Base-by-base conservation (phyloP, 768 basidiomycete genomes). In the Leucocoprinus birnbaumii region DNA sequence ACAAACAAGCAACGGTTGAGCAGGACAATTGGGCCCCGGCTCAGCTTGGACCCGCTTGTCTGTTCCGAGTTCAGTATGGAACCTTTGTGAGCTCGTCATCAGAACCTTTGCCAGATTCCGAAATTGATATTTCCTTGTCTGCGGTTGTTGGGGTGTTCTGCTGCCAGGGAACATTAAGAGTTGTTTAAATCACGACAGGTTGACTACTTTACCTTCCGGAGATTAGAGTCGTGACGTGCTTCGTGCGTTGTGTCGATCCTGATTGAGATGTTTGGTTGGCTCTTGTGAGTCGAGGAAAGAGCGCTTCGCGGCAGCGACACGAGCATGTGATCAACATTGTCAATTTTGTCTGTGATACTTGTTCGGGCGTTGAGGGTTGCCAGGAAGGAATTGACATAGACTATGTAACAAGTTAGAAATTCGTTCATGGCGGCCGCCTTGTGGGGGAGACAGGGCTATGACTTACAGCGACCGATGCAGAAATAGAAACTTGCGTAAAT, bases 401-500 rank as follows among this genome's bases (percentile, higher is more conserved):
- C 76, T 77, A 50, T 26, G 38, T 4, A 38, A 38, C 11, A 38
- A 5, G 16, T 38, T 4, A 38, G 38, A 14, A 6, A 3, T 31
- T 5, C 11, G 6, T 38, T 38, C 38, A 38, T 4, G 16, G 16
- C 13, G 11, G 9, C 11, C 4, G 16, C n/a, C n/a, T n/a, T n/a
- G n/a, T n/a, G n/a, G n/a, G 40, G 18, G 8, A 6, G 22, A 3
- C 37, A n/a, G n/a, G n/a, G 26, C n/a, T 13, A n/a, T 43, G 27
- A 71, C 75, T 37, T 62, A 78, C 76, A 56, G 44, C 79, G 72
- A 6, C 82, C 79, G 54, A 80, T 72, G 59, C 72, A 75, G 62
- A 79, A 82, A 64, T 79, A 83, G 64, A 82, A 83, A 1, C 68
- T 49, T 9, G 78, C 74, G 60, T 82, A 83, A 49, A 80, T 66